Evolutionary conservation across 495 filamentous ascomycete genomes (phyloP).

Genomic region (Tuber magnatum): DNA sequence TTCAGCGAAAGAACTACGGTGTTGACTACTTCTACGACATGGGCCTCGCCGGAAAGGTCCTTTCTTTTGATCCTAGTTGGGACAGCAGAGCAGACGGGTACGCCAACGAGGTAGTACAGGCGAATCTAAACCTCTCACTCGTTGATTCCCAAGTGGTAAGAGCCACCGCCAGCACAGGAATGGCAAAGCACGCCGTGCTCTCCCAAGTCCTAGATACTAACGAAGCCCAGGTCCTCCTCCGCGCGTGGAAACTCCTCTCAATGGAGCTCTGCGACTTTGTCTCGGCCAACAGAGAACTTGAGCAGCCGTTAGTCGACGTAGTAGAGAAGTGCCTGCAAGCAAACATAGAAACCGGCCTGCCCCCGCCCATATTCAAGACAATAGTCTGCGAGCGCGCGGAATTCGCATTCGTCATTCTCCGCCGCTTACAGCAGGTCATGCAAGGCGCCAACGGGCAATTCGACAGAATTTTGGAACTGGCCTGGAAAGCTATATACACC

Average conservation of each 20-base stretch:
- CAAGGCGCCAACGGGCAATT: conserved; percentile 33
- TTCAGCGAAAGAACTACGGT: conserved; percentile 59
- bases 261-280: conserved; percentile 72
- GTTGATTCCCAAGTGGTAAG: conserved; percentile 86
- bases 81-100: conserved; percentile 63
- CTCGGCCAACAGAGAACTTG: conserved; percentile 44
- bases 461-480: conserved; percentile 28
- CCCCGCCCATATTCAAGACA: conserved; percentile 32
- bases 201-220: conserved; percentile 35
- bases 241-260: conserved; percentile 82
- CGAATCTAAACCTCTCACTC: conserved; percentile 81
- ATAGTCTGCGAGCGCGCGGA: conserved; percentile 39
- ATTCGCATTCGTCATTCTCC: conserved; percentile 40
- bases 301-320: conserved; percentile 40
- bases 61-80: conserved; percentile 73
- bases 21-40: conserved; percentile 74
- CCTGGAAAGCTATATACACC: conserved; percentile 36
- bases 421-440: conserved; percentile 33
- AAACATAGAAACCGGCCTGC: conserved; percentile 37
- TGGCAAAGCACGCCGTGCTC: background rate
- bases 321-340: conserved; percentile 37
- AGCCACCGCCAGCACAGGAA: conserved; percentile 21
- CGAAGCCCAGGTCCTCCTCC: conserved; percentile 58
- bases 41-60: conserved; percentile 61
- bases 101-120: conserved; percentile 66